Conservation (phyloP, 257 asterid genomes). For the Salvia rosmarinus region DNA sequence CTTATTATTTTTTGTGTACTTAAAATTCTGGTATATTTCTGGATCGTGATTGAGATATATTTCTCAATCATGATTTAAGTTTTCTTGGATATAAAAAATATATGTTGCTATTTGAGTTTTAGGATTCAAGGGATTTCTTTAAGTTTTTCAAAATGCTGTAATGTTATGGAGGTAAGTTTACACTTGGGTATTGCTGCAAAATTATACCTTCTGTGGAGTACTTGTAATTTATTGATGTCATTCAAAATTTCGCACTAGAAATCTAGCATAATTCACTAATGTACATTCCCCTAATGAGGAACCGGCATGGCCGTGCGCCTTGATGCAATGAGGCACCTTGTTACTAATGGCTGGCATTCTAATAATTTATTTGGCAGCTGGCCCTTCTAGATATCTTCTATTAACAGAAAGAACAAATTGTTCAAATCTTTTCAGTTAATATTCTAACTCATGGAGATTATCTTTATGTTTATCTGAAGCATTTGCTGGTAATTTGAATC, state of each 20-base stretch:
- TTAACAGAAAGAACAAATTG: not conserved
- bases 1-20: not conserved
- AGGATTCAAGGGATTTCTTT: not conserved
- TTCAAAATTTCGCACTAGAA: not conserved
- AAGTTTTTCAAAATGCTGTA: not conserved
- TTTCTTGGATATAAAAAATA: not conserved
- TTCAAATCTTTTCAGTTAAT: not conserved
- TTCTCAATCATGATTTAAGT: slow-evolving; percentile 7
- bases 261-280: not conserved
- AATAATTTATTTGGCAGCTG: slow-evolving; percentile 3
- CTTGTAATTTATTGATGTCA: not conserved
- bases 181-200: slow-evolving; percentile 19
- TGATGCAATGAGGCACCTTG: not conserved
- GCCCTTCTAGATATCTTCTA: not conserved
- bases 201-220: slow-evolving; percentile 15
- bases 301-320: not conserved
- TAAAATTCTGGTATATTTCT: not conserved
- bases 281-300: slow-evolving; percentile 6
- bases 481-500: slow-evolving; percentile 4
- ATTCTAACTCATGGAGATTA: not conserved
- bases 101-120: not conserved
- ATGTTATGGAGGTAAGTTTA: not conserved
- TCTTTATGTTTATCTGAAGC: slow-evolving; percentile 7
- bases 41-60: not conserved
- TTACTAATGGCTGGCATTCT: slow-evolving; percentile 7